Percentiles rank a stretch among this genome's conserved stretches.
Conservation (phyloP, 441 rosid species). For the Capsella rubella region DNA sequence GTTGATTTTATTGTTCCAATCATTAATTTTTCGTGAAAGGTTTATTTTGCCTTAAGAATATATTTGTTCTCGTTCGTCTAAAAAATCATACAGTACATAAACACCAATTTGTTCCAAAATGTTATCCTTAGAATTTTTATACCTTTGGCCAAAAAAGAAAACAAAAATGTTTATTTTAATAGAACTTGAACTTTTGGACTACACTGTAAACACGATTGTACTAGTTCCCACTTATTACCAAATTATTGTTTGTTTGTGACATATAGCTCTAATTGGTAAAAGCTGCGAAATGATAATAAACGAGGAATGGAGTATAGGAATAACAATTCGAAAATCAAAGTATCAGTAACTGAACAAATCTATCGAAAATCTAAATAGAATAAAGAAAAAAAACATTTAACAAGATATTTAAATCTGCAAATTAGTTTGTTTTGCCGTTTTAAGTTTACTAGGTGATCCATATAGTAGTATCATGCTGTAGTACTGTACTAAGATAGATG, state of each 20-base stretch:
- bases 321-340: not conserved
- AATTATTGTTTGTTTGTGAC: slow-evolving; percentile 5
- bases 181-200: not conserved
- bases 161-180: not conserved
- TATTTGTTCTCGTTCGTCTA: slow-evolving; percentile 9
- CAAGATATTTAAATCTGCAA: not conserved
- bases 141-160: no score
- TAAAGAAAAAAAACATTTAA: not conserved
- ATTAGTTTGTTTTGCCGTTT: not conserved
- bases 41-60: slow-evolving; percentile 1
- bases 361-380: not conserved
- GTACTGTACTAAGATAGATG: not conserved
- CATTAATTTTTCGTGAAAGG: slow-evolving; percentile 5
- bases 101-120: not conserved
- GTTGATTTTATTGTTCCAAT: slow-evolving; percentile 16
- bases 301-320: not conserved
- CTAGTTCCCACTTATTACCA: not conserved
- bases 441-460: slow-evolving; percentile 6
- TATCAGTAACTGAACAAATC: not conserved
- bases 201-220: not conserved
- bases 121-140: not conserved
- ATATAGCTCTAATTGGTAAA: not conserved
- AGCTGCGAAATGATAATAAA: not conserved
- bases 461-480: not conserved
- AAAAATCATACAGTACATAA: not conserved